Evolutionary conservation across 371 early-diverging fungal genomes (phyloP).

Genomic region (Chytridium lagenaria): DNA sequence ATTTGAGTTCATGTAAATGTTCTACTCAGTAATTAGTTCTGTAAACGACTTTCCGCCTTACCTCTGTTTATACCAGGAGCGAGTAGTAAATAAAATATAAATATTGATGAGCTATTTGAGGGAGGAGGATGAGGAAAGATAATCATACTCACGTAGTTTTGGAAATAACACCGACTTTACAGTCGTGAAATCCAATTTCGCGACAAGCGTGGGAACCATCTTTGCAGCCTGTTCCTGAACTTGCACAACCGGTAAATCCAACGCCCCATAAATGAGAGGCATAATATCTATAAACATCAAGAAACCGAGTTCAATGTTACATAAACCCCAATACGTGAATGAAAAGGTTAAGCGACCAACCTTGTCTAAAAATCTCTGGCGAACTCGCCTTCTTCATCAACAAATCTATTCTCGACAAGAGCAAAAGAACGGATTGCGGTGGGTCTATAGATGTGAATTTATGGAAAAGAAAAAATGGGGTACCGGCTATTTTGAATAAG

Average conservation of each 20-base stretch:
- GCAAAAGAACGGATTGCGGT: constrained; percentile 66
- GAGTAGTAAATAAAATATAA: constrained; percentile 4
- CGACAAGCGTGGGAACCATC: constrained; percentile 66
- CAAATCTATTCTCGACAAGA: constrained; percentile 64
- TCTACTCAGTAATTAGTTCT: constrained; percentile 31
- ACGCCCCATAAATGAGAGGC: constrained; percentile 75
- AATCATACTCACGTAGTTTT: constrained; percentile 55
- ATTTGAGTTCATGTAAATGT: constrained; percentile 71
- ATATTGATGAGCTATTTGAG: background rate
- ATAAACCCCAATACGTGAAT: no score
- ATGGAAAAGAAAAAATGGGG: constrained; percentile 56
- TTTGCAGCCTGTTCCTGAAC: constrained; percentile 82
- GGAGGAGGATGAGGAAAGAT: background rate
- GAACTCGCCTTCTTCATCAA: constrained; percentile 31
- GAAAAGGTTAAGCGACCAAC: constrained; percentile 8
- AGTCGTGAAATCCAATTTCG: constrained; percentile 72
- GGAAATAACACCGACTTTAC: constrained; percentile 77
- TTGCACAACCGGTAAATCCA: constrained; percentile 65
- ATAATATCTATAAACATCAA: constrained; percentile 78
- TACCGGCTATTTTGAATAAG: constrained; percentile 68
- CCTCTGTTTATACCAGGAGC: background rate
- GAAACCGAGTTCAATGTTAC: background rate
- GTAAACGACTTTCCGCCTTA: background rate
- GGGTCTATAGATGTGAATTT: constrained; percentile 36
- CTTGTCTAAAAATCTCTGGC: constrained; percentile 34